Base-by-base conservation (phyloP, 148 eudicot species). In the Chenopodium berlandieri region DNA sequence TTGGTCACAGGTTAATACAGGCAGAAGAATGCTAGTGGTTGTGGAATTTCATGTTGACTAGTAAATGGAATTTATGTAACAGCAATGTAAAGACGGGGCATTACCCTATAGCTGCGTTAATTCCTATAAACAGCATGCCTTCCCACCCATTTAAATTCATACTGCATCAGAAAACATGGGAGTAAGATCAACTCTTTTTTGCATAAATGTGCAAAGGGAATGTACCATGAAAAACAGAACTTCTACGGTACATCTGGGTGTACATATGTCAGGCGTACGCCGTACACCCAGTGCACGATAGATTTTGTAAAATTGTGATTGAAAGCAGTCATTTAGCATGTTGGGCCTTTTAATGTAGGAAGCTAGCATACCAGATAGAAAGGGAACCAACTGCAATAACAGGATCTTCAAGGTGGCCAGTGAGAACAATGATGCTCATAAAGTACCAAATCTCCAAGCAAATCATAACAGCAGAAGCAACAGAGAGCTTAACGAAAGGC, bases 141-240 rank as follows among this genome's bases (percentile, higher is more conserved):
- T 95, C 98, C 97, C 97, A 95, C 34, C 98, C 98, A 86, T 95
- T 91, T 72, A 95, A 82, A 76, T 95, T 95, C 98, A 95, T 95
- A 88, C 98, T 95, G 91, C 86, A 88, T 34, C 75, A 69, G 25
- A 75, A 69, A 19, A 75, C 54, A 71, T 37, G 46, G 4, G 4
- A 32, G 30, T 4, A 11, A 14, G 16, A 56, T 69, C 66, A 79
- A 32, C 7, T 44, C 9, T 2, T 34, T 19, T 19, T 71, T 9
- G 56, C 54, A 44, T 40, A 20, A 20, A 60, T 31, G 50, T 64
- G 81, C 34, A 32, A 50, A 7, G 47, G 25, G 10, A 47, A 44
- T 37, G 44, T 37, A n/a, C n/a, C 16, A 23, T 64, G 63, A 58
- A 31, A 4, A 47, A 11, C 31, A 76, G 69, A 14, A 32, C 14